Base-by-base conservation (phyloP, 192 early-diverging fungal genomes). In the Coemansia sp. region DNA sequence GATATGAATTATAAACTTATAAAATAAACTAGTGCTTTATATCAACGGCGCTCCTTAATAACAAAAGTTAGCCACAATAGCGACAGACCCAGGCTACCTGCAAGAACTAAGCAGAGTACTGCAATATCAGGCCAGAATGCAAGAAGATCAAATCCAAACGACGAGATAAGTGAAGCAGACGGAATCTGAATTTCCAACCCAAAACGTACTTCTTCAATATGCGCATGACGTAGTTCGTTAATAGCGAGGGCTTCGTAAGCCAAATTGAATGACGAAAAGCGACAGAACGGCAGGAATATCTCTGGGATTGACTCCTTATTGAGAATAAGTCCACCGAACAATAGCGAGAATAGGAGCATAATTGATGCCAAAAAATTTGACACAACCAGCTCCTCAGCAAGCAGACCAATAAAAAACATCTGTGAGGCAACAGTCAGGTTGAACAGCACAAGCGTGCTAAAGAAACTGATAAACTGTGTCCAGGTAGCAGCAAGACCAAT, bases 191-290 rank as follows among this genome's bases (percentile, higher is more conserved):
- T 94, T 50, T 90, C 84, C 19, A 95, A 75, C 7, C 92, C 92
- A 82, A 87, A 92, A 43, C 88, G 85, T 24, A 90, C 87, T 51
- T 95, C 92, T 37, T 87, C 83, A 7, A 95, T 71, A 54, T 88
- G 88, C 37, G 94, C 75, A 43, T 91, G 86, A 1, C 89, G 84
- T 14, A 97, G 83, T 73, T 97, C 95, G 69, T 95, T 97, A 32
- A 94, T 93, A 23, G 94, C 75, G 27, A 97, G 62, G 0, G 95
- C 92, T 61, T 97, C 95, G 53, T 94, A 87, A 6, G 90, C 95
- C 71, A 89, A 86, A 57, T 97, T 94, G 70, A 94, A 97, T 62
- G 94, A 93, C 15, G 92, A 93, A 2, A 73, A 37, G 3, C 67
- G 71, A 27, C 67, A 67, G 3, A 92, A 60, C 9, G 86, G 64